Conservation (phyloP, 2,329 filamentous ascomycete genomes). For the Drechslerella dactyloides region DNA sequence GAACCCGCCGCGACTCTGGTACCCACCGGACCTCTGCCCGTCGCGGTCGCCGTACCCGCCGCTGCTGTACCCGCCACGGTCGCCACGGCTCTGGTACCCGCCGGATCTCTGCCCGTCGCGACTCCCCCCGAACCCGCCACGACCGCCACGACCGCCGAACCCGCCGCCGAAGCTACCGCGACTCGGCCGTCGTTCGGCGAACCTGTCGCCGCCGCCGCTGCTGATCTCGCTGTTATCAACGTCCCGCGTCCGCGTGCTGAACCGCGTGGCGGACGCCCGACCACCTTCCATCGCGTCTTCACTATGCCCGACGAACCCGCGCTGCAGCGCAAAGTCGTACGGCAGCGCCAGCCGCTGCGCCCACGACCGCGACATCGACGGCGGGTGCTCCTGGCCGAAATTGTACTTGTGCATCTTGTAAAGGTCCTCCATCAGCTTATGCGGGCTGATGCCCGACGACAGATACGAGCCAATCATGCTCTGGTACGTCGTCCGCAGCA, state of each 20-base stretch:
- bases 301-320: constrained; percentile 8
- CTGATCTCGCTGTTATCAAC: constrained; percentile 11
- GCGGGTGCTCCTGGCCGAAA: constrained; percentile 24
- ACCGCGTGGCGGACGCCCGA: constrained; percentile 24
- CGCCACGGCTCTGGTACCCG: neutral
- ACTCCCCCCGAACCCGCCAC: constrained; percentile 6
- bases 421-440: constrained; percentile 8
- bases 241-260: constrained; percentile 15
- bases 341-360: constrained; percentile 9
- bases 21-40: constrained; percentile 1
- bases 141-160: constrained; percentile 21
- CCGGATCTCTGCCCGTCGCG: constrained; percentile 17
- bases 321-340: constrained; percentile 12
- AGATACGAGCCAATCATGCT: constrained; percentile 20
- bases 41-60: constrained; percentile 12
- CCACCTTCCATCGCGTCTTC: neutral
- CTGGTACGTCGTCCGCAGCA: neutral
- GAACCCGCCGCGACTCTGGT: constrained; percentile 7
- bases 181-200: no score
- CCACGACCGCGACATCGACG: constrained; percentile 3
- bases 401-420: constrained; percentile 33
- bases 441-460: neutral
- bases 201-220: neutral
- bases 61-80: neutral
- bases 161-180: neutral